These are phyloP conservation scores for Ascochyta viciae-villosae DNA, from an alignment of 2,329 filamentous ascomycete genomes.

Conservation along the genomic window DNA sequence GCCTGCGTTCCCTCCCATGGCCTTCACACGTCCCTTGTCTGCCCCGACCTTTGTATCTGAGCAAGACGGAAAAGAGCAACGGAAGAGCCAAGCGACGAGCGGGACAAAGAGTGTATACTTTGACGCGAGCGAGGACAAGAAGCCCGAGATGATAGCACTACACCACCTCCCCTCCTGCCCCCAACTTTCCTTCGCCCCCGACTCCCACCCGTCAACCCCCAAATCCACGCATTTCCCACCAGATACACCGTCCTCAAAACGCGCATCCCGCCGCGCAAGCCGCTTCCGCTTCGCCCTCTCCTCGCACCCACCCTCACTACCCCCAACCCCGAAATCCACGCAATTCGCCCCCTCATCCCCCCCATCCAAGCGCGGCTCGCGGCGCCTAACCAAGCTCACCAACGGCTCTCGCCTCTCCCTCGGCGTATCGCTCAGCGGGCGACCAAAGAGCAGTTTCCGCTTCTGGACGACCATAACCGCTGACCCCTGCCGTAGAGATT, in stretches of 20 bases:
- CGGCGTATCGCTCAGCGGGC: conserved; percentile 30
- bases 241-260: neutral
- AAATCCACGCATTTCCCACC: conserved; percentile 8
- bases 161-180: conserved; percentile 4
- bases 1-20: conserved; percentile 16
- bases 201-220: conserved; percentile 3
- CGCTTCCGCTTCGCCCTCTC: conserved; percentile 14
- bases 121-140: neutral
- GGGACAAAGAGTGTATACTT: conserved; percentile 1
- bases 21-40: conserved; percentile 8
- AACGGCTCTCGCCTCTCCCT: conserved; percentile 32
- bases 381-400: conserved; percentile 15
- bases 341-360: neutral
- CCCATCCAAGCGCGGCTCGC: neutral
- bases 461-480: conserved; percentile 43
- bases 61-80: neutral
- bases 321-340: conserved; percentile 1
- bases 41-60: neutral
- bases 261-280: neutral
- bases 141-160: conserved; percentile 7
- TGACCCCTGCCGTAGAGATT: conserved; percentile 4
- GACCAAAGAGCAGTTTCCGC: conserved; percentile 36
- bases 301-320: conserved; percentile 6
- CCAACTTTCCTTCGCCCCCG: neutral
- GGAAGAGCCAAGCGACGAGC: neutral